Base-by-base conservation (phyloP, 2,329 filamentous ascomycete species). In the Acrocalymma vagum region DNA sequence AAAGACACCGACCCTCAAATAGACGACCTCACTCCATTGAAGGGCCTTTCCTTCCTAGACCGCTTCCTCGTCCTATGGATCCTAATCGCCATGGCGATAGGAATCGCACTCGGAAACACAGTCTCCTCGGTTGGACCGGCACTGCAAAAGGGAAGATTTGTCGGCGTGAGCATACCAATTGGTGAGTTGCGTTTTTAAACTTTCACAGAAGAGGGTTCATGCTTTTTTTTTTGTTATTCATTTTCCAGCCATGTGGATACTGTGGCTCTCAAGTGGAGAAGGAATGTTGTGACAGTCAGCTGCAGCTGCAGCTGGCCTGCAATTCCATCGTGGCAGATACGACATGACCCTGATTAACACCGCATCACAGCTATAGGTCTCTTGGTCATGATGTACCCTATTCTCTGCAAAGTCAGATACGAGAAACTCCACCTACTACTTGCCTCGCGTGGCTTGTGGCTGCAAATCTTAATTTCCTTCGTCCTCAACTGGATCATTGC, bases 371-470 rank as follows among this genome's bases (percentile, higher is more conserved):
- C 90, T 1, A 74, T 95, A 31, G 90, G 90, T 0, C 72, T 95
- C 1, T 77, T 95, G 1, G 84, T 95, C 27, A 95, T 95, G 90
- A 95, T 95, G 89, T 95, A 94, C 61, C 91, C 90, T 0, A 95
- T 95, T 45, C 75, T 95, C 0, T 95, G 89, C 78, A 94, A 94
- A 67, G 87, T 95, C 5, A 83, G 83, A 26, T 94, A 84, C 68
- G 90, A 95, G 65, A 81, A 82, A 0, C 71, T 95, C 8, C 88
- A 90, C 64, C 72, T 80, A 3, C 73, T 90, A 4, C 79, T 94
- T 43, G 66, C 72, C 3, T 75, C 83, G 3, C 76, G 76, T 3
- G 74, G 75, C 1, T 73, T 95, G 3, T 95, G 88, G 90, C 81
- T 83, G 34, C 90, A 95, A 65, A 81, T 95, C n/a, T 74, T 65